Percentiles rank a stretch among this genome's conserved stretches.
These are phyloP conservation scores for Termitomyces bulborhizus DNA, from an alignment of 768 basidiomycete species.

Conservation along the genomic window DNA sequence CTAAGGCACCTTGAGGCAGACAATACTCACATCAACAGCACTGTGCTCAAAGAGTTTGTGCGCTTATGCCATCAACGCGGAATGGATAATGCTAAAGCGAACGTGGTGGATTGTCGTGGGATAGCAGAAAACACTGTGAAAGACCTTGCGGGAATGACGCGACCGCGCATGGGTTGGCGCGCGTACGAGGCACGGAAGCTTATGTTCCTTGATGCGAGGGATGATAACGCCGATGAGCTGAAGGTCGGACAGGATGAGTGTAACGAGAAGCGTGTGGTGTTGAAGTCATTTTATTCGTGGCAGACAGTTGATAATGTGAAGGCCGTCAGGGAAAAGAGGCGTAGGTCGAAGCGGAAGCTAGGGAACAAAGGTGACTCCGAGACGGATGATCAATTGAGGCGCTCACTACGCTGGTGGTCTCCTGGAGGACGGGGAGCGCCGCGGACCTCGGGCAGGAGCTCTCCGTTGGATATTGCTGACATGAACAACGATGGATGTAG, in stretches of 20 bases:
- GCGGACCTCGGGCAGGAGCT: constrained; percentile 35
- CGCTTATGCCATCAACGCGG: constrained; percentile 42
- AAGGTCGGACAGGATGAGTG: constrained; percentile 78
- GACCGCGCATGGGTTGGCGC: constrained; percentile 71
- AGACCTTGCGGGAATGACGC: constrained; percentile 51
- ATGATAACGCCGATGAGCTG: constrained; percentile 55
- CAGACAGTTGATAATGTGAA: constrained; percentile 79
- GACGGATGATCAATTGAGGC: constrained; percentile 15
- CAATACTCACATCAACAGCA: constrained; percentile 63
- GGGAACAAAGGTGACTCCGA: constrained; percentile 30
- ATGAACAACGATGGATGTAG: constrained; percentile 57
- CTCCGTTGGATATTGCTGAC: constrained; percentile 41
- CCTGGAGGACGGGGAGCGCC: constrained; percentile 36
- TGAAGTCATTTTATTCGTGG: constrained; percentile 86
- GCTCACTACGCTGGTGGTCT: constrained; percentile 47
- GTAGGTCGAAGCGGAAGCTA: constrained; percentile 44
- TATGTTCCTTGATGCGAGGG: constrained; percentile 63
- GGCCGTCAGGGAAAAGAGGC: constrained; percentile 58
- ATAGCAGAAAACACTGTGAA: constrained; percentile 57
- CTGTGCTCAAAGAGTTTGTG: constrained; percentile 65
- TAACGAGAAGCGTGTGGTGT: constrained; percentile 61
- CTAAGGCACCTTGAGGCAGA: constrained; percentile 73
- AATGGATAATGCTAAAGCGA: constrained; percentile 45
- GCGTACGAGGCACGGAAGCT: constrained; percentile 68
- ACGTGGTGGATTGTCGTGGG: constrained; percentile 72